A percentile compares a stretch with the other conserved stretches of the same genome.
phyloP scores from a whole-genome alignment of 352 stramenopile genomes.

The Chrysophaeum taylorii region DNA sequence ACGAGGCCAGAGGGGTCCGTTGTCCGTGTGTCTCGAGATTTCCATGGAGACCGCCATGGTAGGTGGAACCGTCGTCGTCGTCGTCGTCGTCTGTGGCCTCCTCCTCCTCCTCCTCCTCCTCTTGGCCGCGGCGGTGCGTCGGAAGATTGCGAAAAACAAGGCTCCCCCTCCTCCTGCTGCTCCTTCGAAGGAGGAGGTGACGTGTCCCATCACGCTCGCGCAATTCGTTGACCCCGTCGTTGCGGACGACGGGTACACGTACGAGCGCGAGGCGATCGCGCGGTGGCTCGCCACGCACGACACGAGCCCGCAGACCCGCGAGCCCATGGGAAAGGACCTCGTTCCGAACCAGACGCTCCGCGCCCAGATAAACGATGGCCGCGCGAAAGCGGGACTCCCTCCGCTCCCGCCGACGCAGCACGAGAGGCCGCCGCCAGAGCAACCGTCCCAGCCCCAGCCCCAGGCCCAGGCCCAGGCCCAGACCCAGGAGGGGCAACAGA shows the following conservation, averaged over 20 bases:
- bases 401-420: background rate
- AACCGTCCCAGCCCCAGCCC: background rate
- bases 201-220: constrained; percentile 68
- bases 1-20: too few relatives aligned
- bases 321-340: background rate
- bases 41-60: too few relatives aligned
- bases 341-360: constrained; percentile 5
- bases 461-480: background rate
- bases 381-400: background rate
- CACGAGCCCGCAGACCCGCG: constrained; percentile 27
- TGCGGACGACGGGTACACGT: constrained; percentile 75
- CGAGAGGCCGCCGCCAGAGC: background rate
- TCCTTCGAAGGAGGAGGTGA: constrained; percentile 17
- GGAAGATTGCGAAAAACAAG: too few relatives aligned
- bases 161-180: too few relatives aligned
- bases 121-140: too few relatives aligned
- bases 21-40: too few relatives aligned
- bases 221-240: constrained; percentile 76
- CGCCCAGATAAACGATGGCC: constrained; percentile 1
- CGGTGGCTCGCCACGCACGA: constrained; percentile 57
- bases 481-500: background rate
- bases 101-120: too few relatives aligned
- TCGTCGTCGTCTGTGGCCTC: too few relatives aligned
- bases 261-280: constrained; percentile 70
- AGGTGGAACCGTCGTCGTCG: too few relatives aligned